Percentiles rank a stretch among this genome's conserved stretches.
These are phyloP conservation scores for Phytophthora tentaculata DNA, from an alignment of 352 stramenopile genomes.

Conservation along the genomic window DNA sequence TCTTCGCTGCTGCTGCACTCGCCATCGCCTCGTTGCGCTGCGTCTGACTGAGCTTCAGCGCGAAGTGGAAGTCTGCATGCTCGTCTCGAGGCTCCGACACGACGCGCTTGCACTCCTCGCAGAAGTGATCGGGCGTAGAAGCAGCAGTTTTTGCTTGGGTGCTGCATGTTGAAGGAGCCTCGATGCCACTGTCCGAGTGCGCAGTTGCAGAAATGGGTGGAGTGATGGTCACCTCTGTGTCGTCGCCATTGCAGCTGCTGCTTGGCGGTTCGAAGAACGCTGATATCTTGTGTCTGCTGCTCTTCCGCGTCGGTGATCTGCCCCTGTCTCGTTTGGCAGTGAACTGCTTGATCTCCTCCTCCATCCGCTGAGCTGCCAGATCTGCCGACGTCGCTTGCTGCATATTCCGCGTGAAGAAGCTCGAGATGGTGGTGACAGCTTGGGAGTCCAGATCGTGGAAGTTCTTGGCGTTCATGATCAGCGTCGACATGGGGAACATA, in stretches of 20 bases:
- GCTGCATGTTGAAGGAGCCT: constrained; percentile 31
- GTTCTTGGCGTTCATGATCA: constrained; percentile 74
- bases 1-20: constrained; percentile 7
- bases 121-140: constrained; percentile 32
- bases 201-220: constrained; percentile 1
- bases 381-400: constrained; percentile 10
- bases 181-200: neutral
- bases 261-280: constrained; percentile 47
- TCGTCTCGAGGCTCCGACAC: constrained; percentile 47
- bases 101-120: constrained; percentile 41
- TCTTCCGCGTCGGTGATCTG: constrained; percentile 19
- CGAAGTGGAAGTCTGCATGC: constrained; percentile 70
- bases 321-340: constrained; percentile 24
- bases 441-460: constrained; percentile 62
- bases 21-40: constrained; percentile 29
- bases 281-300: constrained; percentile 61
- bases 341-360: constrained; percentile 35
- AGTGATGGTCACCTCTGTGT: neutral
- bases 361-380: constrained; percentile 25
- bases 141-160: constrained; percentile 10
- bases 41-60: constrained; percentile 46
- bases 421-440: constrained; percentile 61
- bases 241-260: constrained; percentile 4
- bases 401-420: constrained; percentile 62
- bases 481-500: constrained; percentile 62